Base-by-base conservation (phyloP, 225 moss, liverwort and hornwort genomes). In the Marchantia polymorpha region DNA sequence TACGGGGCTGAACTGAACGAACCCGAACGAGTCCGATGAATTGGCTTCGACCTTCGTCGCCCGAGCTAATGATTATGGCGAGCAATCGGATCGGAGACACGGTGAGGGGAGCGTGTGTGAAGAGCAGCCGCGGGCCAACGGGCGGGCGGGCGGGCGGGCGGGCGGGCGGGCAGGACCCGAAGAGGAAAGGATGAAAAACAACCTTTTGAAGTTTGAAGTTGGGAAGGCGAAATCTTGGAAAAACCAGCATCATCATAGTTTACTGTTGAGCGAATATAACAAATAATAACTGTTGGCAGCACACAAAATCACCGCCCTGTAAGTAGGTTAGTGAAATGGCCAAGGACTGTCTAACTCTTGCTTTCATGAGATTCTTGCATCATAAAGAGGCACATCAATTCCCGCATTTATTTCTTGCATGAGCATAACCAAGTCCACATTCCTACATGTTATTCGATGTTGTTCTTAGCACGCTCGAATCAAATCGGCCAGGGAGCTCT, bases 321-420 rank as follows among this genome's bases (percentile, higher is more conserved):
- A 65, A 65, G 29, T 29, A 65, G 29, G 2, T 65, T 27, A 65
- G 3, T 29, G 29, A 65, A 65, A 65, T 61, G 61, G 61, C 61
- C 1, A 10, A 16, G 22, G 23, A 23, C 61, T 61, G 22, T 65
- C 65, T 29, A 29, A 65, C 65, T 29, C 65, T 65, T 12, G 27
- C 65, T 65, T 64, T 64, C 64, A 23, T 23, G 64, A 12, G 64
- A 64, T 64, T 12, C 65, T 65, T 58, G 1, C 27, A 65, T 4
- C 26, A 65, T 61, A 65, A 65, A 65, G 27, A 65, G 27, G 6
- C 65, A 65, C 65, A 29, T 27, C 26, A 65, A 65, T 65, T 65
- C 27, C 29, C 65, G 65, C 65, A 65, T 65, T 65, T 65, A 65
- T 65, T 65, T 26, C 65, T 65, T 65, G 65, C 65, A 65, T 65